phyloP scores from a whole-genome alignment of 2,329 filamentous ascomycete genomes.

The Atkinsonella hypoxylon region DNA sequence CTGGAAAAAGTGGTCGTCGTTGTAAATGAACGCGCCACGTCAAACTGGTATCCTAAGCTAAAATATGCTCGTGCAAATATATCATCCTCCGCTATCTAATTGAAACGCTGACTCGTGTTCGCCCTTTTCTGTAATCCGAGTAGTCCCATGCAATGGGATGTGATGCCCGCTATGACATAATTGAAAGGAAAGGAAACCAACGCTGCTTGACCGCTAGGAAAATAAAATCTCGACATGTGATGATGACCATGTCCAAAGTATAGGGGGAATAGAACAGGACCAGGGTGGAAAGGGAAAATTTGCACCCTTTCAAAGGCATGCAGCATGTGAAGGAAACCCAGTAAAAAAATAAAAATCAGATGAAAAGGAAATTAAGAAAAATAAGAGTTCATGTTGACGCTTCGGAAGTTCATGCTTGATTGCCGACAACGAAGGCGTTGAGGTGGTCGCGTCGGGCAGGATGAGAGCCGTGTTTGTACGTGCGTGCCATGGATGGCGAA shows the following conservation, averaged over 20 bases:
- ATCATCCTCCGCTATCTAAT: not conserved
- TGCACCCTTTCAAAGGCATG: not conserved
- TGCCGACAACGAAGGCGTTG: not conserved
- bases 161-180: conserved; percentile 1
- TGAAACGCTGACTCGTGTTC: not conserved
- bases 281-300: not conserved
- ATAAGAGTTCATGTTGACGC: not conserved
- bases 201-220: not conserved
- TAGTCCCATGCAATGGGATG: not conserved
- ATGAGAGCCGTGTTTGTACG: not conserved
- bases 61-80: not conserved
- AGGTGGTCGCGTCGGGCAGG: not conserved
- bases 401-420: not conserved
- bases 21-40: conserved; percentile 1
- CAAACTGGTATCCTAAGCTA: conserved; percentile 7
- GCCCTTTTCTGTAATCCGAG: not conserved
- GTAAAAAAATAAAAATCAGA: not conserved
- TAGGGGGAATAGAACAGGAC: not conserved
- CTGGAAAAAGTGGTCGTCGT: not conserved
- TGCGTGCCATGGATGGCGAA: not conserved
- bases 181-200: not conserved
- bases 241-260: not conserved
- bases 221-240: not conserved
- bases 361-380: not conserved
- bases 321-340: not conserved